These are phyloP conservation scores for Pythium pyrilobum DNA, from an alignment of 352 stramenopile genomes.

Conservation along the genomic window DNA sequence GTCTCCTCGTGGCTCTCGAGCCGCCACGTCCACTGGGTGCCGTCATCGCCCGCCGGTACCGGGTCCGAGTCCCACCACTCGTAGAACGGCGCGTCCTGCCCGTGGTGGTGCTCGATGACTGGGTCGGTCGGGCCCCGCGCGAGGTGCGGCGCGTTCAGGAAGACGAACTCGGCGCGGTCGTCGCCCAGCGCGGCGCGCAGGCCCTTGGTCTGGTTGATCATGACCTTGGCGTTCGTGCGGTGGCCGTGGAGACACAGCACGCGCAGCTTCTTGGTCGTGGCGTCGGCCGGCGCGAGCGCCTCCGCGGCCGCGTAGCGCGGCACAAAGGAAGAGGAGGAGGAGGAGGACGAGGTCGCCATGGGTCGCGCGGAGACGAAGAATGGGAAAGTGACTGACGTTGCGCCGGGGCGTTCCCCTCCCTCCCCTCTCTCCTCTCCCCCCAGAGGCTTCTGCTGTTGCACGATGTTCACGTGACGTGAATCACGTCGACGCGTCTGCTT, in stretches of 20 bases:
- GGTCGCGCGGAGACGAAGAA: no score
- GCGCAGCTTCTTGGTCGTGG: slow-evolving; percentile 14
- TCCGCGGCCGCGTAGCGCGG: no score
- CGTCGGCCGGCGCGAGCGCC: neutral
- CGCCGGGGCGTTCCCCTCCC: no score
- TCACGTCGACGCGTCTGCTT: no score
- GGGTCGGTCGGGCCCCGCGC: slow-evolving; percentile 18
- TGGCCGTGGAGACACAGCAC: slow-evolving; percentile 26
- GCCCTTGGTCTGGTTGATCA: slow-evolving; percentile 22
- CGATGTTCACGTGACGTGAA: no score
- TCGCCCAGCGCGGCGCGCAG: slow-evolving; percentile 19
- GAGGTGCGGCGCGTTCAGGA: slow-evolving; percentile 20
- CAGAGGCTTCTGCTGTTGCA: no score
- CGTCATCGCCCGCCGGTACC: no score
- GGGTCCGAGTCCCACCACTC: slow-evolving; percentile 52
- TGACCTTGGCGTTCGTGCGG: slow-evolving; percentile 28
- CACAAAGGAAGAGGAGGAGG: neutral
- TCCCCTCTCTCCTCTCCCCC: no score
- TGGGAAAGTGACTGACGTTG: no score
- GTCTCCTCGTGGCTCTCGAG: slow-evolving; percentile 32
- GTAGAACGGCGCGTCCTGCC: slow-evolving; percentile 32
- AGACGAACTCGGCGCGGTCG: slow-evolving; percentile 24
- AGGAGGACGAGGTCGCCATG: no score
- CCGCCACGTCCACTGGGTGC: slow-evolving; percentile 21
- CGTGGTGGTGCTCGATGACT: slow-evolving; percentile 14